Evolutionary conservation across 371 early-diverging fungal genomes (phyloP).

Genomic region (Phascolomyces articulosus): DNA sequence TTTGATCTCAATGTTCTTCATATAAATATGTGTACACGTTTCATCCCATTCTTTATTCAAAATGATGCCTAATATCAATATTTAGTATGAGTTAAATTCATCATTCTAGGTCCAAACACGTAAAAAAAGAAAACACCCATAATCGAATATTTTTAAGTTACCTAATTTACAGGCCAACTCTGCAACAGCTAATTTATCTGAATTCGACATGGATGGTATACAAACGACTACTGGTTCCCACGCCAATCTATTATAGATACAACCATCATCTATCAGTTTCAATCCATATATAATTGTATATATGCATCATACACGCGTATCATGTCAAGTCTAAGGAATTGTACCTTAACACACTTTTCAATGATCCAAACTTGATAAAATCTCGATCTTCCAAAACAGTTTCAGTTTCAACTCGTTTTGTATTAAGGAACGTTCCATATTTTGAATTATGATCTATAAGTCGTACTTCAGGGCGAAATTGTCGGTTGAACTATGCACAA

Average conservation of each 20-base stretch:
- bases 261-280: no score
- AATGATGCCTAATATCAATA: neutral
- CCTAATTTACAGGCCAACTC: neutral
- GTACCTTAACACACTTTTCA: neutral
- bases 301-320: no score
- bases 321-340: no score
- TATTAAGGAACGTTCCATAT: slow-evolving; percentile 8
- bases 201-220: slow-evolving; percentile 1
- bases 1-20: slow-evolving; percentile 6
- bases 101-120: neutral
- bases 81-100: neutral
- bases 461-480: neutral
- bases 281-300: neutral
- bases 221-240: slow-evolving; percentile 9
- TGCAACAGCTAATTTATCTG: neutral
- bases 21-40: slow-evolving; percentile 3
- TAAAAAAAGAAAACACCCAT: neutral
- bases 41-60: slow-evolving; percentile 10
- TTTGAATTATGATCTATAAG: slow-evolving; percentile 4
- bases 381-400: neutral
- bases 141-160: neutral
- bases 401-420: neutral
- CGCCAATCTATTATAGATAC: neutral
- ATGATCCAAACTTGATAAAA: slow-evolving; percentile 1
- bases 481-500: slow-evolving; percentile 4